phyloP scores from a whole-genome alignment of 805 yeast species.

The Torulaspora gathmanii region DNA sequence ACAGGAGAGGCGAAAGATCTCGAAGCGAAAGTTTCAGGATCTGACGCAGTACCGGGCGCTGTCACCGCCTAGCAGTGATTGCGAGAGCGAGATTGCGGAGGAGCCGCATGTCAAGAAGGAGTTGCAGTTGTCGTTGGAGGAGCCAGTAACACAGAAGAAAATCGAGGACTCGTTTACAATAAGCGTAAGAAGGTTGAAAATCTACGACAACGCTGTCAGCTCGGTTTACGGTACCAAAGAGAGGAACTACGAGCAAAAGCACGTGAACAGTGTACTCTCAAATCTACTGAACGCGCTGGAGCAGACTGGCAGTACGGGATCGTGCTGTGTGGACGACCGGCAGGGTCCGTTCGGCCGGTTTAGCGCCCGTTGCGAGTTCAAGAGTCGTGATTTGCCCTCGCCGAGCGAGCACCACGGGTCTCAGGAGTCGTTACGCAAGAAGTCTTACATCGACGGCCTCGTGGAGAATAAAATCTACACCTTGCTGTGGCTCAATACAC shows the following conservation, averaged over 20 bases:
- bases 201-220: constrained; percentile 28
- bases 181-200: constrained; percentile 31
- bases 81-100: background rate
- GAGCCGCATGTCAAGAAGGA: background rate
- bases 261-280: constrained; percentile 22
- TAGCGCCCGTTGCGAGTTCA: constrained; percentile 1
- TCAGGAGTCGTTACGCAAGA: background rate
- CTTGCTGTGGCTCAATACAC: constrained; percentile 17
- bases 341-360: constrained; percentile 22
- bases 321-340: background rate
- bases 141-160: background rate
- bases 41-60: constrained; percentile 17
- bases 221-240: constrained; percentile 18
- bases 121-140: background rate
- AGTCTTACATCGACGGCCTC: constrained; percentile 7
- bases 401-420: constrained; percentile 4
- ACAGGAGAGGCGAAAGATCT: constrained; percentile 9
- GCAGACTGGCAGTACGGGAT: background rate
- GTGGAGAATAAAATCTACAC: constrained; percentile 15
- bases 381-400: constrained; percentile 1
- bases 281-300: constrained; percentile 13
- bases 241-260: constrained; percentile 20
- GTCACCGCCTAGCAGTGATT: constrained; percentile 9
- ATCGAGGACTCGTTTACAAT: constrained; percentile 23
- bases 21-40: constrained; percentile 20